Base-by-base conservation (phyloP, 305 asterid species). In the Striga hermonthica region DNA sequence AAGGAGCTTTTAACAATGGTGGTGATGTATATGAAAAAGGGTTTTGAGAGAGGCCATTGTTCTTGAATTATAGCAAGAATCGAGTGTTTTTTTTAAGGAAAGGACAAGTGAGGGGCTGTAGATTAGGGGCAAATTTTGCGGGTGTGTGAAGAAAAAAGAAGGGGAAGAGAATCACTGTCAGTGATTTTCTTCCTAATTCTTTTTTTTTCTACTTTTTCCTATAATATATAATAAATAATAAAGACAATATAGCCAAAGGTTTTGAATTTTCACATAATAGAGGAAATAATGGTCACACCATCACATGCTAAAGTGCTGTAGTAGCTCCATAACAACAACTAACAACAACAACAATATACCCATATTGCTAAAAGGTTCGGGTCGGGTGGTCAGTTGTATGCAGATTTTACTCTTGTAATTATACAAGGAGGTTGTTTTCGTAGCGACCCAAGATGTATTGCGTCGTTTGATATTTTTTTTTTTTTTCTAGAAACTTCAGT, bases 101-200 rank as follows among this genome's bases (percentile, higher is more conserved):
- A 80, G 82, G 91, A 85, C 86, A 82, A 79, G 12, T 39, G 82
- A 66, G 68, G 77, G 68, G 77, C 65, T 78, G 66, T 45, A 69
- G 82, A 77, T 77, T 83, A 77, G 72, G 78, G 77, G 81, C 83
- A 81, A 76, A 76, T 70, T 78, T 82, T 74, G 79, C 80, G 86
- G 85, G 80, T n/a, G n/a, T n/a, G 71, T 55, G 75, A 60, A 71
- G 3, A 53, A 67, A 71, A 78, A 66, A 75, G 64, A 62, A 65
- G 72, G 7, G 72, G 72, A 50, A 48, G 61, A 48, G 58, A 74
- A 77, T 63, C 64, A 74, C 62, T 57, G 73, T 73, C 70, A 74
- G 55, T 70, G 67, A 58, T 6, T 53, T 53, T 58, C 0, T 57
- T 53, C 74, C 53, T 54, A 68, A 72, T 62, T 68, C 39, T 48